Evolutionary conservation across 2,329 filamentous ascomycete genomes (phyloP).

Genomic region (Calonectria naviculata): DNA sequence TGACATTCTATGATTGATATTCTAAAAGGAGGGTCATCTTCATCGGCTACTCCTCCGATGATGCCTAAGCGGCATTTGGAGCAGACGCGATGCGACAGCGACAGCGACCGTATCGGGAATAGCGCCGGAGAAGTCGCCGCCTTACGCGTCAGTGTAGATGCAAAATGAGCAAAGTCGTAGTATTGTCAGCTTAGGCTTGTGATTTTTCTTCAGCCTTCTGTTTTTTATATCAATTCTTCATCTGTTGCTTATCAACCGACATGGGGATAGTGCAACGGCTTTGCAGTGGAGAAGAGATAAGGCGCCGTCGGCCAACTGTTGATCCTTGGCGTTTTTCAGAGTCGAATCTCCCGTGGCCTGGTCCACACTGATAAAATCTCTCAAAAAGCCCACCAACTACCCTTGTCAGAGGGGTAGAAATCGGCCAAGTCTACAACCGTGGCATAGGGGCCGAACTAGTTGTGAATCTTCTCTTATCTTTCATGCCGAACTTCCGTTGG

Average conservation of each 20-base stretch:
- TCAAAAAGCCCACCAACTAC: not conserved
- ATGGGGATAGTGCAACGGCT: not conserved
- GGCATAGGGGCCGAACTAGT: not conserved
- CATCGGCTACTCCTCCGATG: not conserved
- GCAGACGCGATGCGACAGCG: not conserved
- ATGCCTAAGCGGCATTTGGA: not conserved
- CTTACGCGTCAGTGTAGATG: not conserved
- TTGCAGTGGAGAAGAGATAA: constrained; percentile 1
- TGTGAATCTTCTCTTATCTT: not conserved
- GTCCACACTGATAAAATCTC: not conserved
- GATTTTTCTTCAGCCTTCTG: not conserved
- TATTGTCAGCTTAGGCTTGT: too few species aligned
- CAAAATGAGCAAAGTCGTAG: not conserved
- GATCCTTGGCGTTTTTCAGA: not conserved
- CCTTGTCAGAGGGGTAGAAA: not conserved
- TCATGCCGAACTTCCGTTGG: constrained; percentile 1
- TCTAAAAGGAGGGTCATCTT: not conserved
- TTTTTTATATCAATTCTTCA: not conserved
- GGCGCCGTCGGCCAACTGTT: not conserved
- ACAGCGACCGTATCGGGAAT: not conserved
- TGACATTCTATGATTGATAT: not conserved
- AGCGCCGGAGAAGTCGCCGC: not conserved
- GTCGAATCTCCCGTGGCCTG: not conserved
- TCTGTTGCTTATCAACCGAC: not conserved
- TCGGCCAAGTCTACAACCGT: not conserved